Base-by-base conservation (phyloP, 208 protist genomes). In the Endotrypanum monterogeii region DNA sequence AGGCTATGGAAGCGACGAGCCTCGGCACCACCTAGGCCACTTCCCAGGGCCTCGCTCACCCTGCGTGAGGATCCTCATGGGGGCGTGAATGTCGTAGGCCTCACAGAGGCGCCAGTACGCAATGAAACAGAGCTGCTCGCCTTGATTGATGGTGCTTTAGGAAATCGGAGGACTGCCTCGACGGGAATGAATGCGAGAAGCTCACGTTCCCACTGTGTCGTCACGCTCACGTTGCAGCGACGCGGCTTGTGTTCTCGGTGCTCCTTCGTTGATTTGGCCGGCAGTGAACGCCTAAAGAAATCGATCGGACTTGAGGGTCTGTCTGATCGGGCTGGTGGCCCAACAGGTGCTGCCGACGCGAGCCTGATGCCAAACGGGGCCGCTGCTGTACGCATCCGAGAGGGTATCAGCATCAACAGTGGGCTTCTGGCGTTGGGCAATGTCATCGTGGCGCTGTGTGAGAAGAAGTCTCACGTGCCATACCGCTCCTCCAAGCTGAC, bases 401-500 rank as follows among this genome's bases (percentile, higher is more conserved):
- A 99, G 82, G 90, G 91, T 37, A 97, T 99, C 76, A 89, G 86
- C 83, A 98, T 99, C 81, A 98, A 98, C 76, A 85, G 84, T 56
- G 96, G 96, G 4, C 84, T 99, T 3, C 84, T 98, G 14, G 95
- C 96, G 7, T 86, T 99, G 12, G 95, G 96, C 48, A 99, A 99
- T 76, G 97, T 99, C 28, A 98, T 98, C 79, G 86, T 89, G 30
- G 91, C 92, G 6, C 87, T 98, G 16, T 97, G 90, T 67, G 91
- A 98, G 62, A 67, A 70, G 39, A 89, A 83, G 70, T 16, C 85
- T 9, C 88, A 98, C 80, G 91, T 98, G n/a, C 96, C 97, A 16
- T 99, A 98, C 87, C 90, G 97, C 50, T 92, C 97, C 51, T 98
- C 92, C 6, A 98, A 98, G 86, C 89, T 99, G 37, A 99, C 98